Evolutionary conservation across 306 rosid genomes (phyloP), one percentile per base, ranked within the genome.

Genomic region (Medicago ruthenica): DNA sequence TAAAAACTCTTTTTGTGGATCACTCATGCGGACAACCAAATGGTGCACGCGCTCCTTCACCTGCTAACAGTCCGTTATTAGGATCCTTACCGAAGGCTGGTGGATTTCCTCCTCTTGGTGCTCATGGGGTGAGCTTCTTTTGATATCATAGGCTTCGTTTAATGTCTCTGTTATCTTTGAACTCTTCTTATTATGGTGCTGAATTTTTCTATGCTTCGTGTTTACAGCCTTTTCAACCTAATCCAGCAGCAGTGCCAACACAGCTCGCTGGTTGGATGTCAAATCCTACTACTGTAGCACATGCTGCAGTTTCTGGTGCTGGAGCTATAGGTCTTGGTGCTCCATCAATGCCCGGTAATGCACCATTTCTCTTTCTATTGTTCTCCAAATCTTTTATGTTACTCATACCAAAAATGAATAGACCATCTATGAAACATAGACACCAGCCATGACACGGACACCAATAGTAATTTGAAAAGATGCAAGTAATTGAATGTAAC

Each of bases 191-290:
- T 9, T 54, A 45, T 62, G 57, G 18, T 34, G 51, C 67, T 57
- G 68, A 40, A 64, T 45, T 21, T 42, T 63, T 9, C 51, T 15
- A 73, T 71, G 80, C 57, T 78, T 82, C 50, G 17, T 74, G 58
- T 80, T 39, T 58, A 58, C 88, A 95, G 99, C 97, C 99, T 65
- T 95, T 95, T 84, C 97, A 92, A 83, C 90, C 98, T 67, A 86
- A 93, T 18, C 84, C 96, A 59, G 88, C 97, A 18, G 87, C 92
- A 13, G 96, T 90, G 78, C 97, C 97, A 55, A 71, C 92, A 34
- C 96, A 96, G 68, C 86, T 92, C 63, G 99, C 99, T 11, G 97
- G 98, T 83, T 95, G 98, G 98, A 95, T 95, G 98, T 90, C 98
- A 75, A 95, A 90, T 85, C 91, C 98, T 73, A 85, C 96, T n/a